Conservation (phyloP, 192 early-diverging fungal species). For the Rhizophagus sp. region DNA sequence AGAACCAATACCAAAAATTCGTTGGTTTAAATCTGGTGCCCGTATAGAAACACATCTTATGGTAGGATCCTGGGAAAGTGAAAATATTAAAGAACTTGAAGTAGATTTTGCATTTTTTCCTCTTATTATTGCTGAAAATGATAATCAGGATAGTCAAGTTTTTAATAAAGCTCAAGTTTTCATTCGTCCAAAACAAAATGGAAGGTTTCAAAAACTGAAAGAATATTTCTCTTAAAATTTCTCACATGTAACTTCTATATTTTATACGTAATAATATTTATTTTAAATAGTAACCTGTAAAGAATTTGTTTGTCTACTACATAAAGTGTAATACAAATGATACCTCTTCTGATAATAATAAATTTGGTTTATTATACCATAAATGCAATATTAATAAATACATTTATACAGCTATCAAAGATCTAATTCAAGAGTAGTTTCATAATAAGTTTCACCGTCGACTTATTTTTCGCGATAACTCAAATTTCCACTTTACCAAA, state of each 20-base stretch:
- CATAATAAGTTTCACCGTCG: not conserved
- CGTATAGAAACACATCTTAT: not conserved
- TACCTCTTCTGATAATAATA: no score
- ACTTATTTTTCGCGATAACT: conserved; percentile 17
- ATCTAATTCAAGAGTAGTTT: not conserved
- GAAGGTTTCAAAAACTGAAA: not conserved
- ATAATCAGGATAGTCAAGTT: not conserved
- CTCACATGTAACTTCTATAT: no score
- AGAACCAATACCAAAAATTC: conserved; percentile 10
- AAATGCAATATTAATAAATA: no score
- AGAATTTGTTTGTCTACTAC: no score
- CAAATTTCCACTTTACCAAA: conserved; percentile 28
- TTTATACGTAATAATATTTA: no score
- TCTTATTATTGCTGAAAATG: not conserved
- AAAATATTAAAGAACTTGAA: not conserved
- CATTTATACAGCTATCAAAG: not conserved
- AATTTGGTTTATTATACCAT: no score
- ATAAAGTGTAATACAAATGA: no score
- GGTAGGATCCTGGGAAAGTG: not conserved
- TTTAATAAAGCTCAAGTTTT: not conserved
- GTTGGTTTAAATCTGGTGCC: not conserved
- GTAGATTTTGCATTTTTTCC: not conserved
- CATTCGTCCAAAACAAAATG: not conserved
- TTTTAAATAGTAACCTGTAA: no score
- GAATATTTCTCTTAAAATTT: no score